A percentile compares a stretch with the other conserved stretches of the same genome.
These are phyloP conservation scores for Hanseniaspora meyeri DNA, from an alignment of 805 yeast genomes.

Conservation along the genomic window DNA sequence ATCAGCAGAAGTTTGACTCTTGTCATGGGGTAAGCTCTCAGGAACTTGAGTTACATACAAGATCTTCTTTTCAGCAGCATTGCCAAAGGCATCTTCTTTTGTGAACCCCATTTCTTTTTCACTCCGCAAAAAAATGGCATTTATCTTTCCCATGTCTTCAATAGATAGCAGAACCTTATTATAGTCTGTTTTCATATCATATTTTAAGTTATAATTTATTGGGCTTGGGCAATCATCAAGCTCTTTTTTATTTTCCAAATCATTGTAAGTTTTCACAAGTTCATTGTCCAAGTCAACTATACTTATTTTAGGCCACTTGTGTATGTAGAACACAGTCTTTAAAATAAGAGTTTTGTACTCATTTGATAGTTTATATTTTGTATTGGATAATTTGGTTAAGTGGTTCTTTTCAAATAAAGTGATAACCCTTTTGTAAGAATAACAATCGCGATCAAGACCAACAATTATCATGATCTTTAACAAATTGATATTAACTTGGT, in stretches of 20 bases:
- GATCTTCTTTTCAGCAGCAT: not conserved
- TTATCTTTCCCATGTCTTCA: slow-evolving; percentile 4
- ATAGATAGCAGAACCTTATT: not conserved
- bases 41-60: slow-evolving; percentile 1
- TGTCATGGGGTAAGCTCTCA: not conserved
- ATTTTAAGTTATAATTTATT: not conserved
- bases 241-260: not conserved
- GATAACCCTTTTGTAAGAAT: slow-evolving; percentile 1
- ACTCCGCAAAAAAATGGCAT: not conserved
- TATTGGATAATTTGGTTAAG: not conserved
- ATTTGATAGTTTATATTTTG: not conserved
- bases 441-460: slow-evolving; percentile 3
- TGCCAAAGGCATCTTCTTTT: not conserved
- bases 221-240: slow-evolving; percentile 11
- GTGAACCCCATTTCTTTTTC: slow-evolving; percentile 1
- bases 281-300: not conserved
- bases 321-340: not conserved
- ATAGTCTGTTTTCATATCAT: not conserved
- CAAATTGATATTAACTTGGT: not conserved
- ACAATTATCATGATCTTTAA: slow-evolving; percentile 5
- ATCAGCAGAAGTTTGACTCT: not conserved
- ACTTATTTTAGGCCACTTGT: not conserved
- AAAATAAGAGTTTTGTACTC: slow-evolving; percentile 3
- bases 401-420: slow-evolving; percentile 5
- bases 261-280: not conserved